These are phyloP conservation scores for Penicillium canariense DNA, from an alignment of 495 filamentous ascomycete species.

Conservation along the genomic window DNA sequence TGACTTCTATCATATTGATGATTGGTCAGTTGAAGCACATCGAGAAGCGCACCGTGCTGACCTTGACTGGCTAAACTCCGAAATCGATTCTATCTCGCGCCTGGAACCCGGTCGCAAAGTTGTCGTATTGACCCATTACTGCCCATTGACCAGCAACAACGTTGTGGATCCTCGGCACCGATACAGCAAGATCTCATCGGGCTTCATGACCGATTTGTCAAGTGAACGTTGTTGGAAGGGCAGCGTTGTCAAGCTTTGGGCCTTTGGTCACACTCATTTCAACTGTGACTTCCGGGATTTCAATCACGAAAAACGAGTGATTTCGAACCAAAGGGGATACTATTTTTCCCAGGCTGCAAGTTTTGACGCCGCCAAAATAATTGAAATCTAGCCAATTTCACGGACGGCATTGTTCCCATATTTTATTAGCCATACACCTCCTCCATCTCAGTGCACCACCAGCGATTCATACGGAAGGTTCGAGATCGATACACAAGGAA, in stretches of 20 bases:
- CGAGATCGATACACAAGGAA: too few relatives aligned
- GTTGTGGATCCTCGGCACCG: conserved; percentile 43
- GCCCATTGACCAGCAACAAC: conserved; percentile 38
- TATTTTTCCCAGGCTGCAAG: conserved; percentile 31
- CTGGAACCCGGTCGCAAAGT: conserved; percentile 38
- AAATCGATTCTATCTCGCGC: conserved; percentile 37
- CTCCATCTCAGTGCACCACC: too few relatives aligned
- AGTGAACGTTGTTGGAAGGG: conserved; percentile 46
- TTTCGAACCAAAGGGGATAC: conserved; percentile 41
- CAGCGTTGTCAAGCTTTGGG: conserved; percentile 48
- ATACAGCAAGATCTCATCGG: conserved; percentile 36
- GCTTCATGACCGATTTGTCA: conserved; percentile 48
- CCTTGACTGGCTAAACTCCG: conserved; percentile 49
- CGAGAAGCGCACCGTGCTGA: conserved; percentile 38
- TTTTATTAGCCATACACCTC: too few relatives aligned
- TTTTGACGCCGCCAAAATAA: too few relatives aligned
- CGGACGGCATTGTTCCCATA: too few relatives aligned
- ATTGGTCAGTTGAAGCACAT: conserved; percentile 49
- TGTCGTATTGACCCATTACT: conserved; percentile 53
- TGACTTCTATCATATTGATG: conserved; percentile 48
- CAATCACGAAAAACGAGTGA: conserved; percentile 26
- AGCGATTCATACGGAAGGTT: too few relatives aligned
- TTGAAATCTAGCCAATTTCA: too few relatives aligned
- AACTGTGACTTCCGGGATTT: conserved; percentile 44
- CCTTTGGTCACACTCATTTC: conserved; percentile 58